Evolutionary conservation across 2,329 filamentous ascomycete species (phyloP).

Genomic region (Pseudogymnoascus sp.): DNA sequence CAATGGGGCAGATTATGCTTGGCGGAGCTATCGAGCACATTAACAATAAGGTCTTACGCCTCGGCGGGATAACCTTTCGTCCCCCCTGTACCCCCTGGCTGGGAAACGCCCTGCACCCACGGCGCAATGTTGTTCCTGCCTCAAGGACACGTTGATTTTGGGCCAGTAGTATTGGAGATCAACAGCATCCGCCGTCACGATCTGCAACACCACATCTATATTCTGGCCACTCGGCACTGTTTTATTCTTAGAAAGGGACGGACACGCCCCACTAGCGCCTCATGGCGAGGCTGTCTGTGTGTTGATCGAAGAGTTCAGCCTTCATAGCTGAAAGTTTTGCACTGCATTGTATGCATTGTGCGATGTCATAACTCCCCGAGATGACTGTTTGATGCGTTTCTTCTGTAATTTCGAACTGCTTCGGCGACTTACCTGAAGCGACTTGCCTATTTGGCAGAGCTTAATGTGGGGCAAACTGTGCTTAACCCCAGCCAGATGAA

Average conservation of each 20-base stretch:
- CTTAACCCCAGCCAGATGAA: not conserved
- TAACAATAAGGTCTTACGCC: not conserved
- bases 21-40: not conserved
- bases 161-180: not conserved
- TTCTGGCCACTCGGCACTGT: not conserved
- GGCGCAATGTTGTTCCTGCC: not conserved
- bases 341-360: not conserved
- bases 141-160: not conserved
- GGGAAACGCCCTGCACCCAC: not conserved
- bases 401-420: not conserved
- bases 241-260: not conserved
- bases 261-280: not conserved
- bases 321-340: not conserved
- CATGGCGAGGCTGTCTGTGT: not conserved
- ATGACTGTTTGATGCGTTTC: not conserved
- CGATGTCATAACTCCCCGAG: not conserved
- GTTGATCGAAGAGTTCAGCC: not conserved
- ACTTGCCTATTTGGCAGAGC: not conserved
- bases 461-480: not conserved
- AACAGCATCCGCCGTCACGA: not conserved
- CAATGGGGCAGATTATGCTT: not conserved
- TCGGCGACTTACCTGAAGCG: not conserved
- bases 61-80: not conserved
- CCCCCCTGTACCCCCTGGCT: not conserved
- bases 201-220: not conserved